Evolutionary conservation across 805 yeast genomes (phyloP).

Genomic region (Yarrowia deformans): DNA sequence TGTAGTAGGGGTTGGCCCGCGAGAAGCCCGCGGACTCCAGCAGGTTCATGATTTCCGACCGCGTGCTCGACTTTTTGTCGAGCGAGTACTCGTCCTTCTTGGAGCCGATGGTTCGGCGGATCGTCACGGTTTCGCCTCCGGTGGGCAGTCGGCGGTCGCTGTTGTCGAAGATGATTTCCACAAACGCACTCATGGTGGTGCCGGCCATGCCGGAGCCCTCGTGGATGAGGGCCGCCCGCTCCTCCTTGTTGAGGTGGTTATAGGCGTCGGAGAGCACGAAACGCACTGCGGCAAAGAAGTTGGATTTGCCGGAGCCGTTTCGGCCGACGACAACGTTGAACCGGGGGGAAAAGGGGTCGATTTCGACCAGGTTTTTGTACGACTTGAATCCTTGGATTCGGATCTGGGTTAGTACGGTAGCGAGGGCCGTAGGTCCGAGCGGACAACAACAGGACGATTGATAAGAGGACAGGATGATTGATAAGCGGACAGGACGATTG

Average conservation of each 20-base stretch:
- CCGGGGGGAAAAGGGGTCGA: conserved; percentile 78
- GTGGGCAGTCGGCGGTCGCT: conserved; percentile 76
- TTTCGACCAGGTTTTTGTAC: conserved; percentile 79
- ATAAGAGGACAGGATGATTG: too few species aligned
- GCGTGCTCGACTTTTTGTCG: conserved; percentile 78
- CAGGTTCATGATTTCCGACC: conserved; percentile 79
- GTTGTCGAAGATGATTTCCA: conserved; percentile 87
- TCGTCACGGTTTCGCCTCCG: conserved; percentile 68
- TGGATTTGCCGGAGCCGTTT: conserved; percentile 97
- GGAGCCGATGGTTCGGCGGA: conserved; percentile 90
- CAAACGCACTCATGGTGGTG: conserved; percentile 89
- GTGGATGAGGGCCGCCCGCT: conserved; percentile 84
- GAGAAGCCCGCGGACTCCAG: conserved; percentile 94
- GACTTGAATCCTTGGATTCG: conserved; percentile 93
- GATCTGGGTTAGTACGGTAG: conserved; percentile 51
- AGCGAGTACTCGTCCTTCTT: conserved; percentile 90
- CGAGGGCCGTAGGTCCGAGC: too few species aligned
- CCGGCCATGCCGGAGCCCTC: conserved; percentile 68
- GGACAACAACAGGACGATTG: too few species aligned
- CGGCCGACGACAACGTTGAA: conserved; percentile 88
- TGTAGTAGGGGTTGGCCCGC: conserved; percentile 88
- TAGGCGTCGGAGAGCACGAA: conserved; percentile 92
- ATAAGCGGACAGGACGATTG: too few species aligned
- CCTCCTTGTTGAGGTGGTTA: conserved; percentile 82
- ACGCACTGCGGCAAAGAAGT: conserved; percentile 92